Base-by-base conservation (phyloP, 176 grass and related monocot genomes). In the Bolboschoenus planiculmis region DNA sequence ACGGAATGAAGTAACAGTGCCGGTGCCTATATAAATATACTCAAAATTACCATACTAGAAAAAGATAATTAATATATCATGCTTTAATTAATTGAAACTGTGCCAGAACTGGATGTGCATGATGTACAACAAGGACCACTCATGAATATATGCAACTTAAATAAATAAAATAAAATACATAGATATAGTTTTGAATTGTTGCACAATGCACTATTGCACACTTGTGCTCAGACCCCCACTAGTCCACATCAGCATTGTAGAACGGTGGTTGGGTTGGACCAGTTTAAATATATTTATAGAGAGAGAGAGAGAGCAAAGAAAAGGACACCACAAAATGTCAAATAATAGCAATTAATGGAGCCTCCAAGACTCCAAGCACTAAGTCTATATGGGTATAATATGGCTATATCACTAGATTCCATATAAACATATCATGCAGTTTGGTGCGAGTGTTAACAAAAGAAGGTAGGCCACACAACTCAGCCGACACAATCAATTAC, bases 391-490 rank as follows among this genome's bases (percentile, higher is more conserved):
- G 47, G 16, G 15, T n/a, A 79, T 34, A 37, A 35, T 35, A 79
- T 79, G 78, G 31, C 51, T 5, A 39, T 36, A 33, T n/a, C 56
- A 82, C 79, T 65, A 82, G 79, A 65, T 82, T 82, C 79, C 79
- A 65, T 82, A 53, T 48, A 10, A 64, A n/a, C 79, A 82, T 59
- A 81, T 80, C 53, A 80, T 62, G 56, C 79, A 82, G 21, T 65
- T 34, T 10, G 37, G 34, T 48, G 27, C 56, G 16, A 50, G 48
- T 64, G 18, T 82, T 47, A 65, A 58, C 44, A 63, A 81, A 62
- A 20, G 21, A 62, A 50, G 56, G 34, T 63, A 63, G 43, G 9
- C 31, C 36, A 80, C 36, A 80, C 23, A 27, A 59, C 37, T 4
- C 51, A 80, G n/a, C 50, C 60, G 79, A 82, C 72, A 77, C 72